These are phyloP conservation scores for Ophiosphaerella korrae DNA, from an alignment of 2,329 filamentous ascomycete genomes.

Conservation along the genomic window DNA sequence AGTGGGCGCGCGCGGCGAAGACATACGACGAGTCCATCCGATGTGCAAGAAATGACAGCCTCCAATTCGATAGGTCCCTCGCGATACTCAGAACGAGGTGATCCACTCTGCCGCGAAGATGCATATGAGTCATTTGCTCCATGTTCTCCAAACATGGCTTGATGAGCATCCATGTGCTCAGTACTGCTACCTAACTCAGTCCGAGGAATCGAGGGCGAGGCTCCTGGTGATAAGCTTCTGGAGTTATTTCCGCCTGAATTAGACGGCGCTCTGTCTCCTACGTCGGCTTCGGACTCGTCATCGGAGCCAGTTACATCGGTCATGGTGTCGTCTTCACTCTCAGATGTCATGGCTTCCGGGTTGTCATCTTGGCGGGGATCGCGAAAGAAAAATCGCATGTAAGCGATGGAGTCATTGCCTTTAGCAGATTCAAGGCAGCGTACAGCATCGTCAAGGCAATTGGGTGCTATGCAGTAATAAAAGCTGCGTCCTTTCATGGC, in stretches of 20 bases:
- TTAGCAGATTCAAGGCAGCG: slow-evolving; percentile 83
- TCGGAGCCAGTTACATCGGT: slow-evolving; percentile 56
- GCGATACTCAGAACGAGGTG: slow-evolving; percentile 29
- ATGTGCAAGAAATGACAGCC: slow-evolving; percentile 89
- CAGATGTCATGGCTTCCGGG: slow-evolving; percentile 46
- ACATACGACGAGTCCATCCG: slow-evolving; percentile 83
- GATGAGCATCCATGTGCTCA: slow-evolving; percentile 45
- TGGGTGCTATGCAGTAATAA: slow-evolving; percentile 83
- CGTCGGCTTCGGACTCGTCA: slow-evolving; percentile 55
- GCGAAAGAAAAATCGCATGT: slow-evolving; percentile 82
- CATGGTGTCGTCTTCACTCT: slow-evolving; percentile 56
- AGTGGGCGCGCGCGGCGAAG: slow-evolving; percentile 74
- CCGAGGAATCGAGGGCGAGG: slow-evolving; percentile 28
- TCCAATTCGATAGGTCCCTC: slow-evolving; percentile 71
- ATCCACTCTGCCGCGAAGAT: slow-evolving; percentile 30
- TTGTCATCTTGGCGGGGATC: slow-evolving; percentile 66
- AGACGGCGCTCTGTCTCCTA: slow-evolving; percentile 44
- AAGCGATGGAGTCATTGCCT: slow-evolving; percentile 88
- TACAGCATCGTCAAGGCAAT: slow-evolving; percentile 76
- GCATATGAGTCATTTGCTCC: slow-evolving; percentile 28
- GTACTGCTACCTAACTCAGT: slow-evolving; percentile 56
- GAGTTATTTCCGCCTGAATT: slow-evolving; percentile 16
- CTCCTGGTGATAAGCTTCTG: slow-evolving; percentile 26
- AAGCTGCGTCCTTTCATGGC: slow-evolving; percentile 78
- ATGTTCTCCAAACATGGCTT: slow-evolving; percentile 31